Percentiles rank a stretch among this genome's conserved stretches.
phyloP scores from a whole-genome alignment of 768 basidiomycete genomes.

The Chalciporus sphaerocephalus region DNA sequence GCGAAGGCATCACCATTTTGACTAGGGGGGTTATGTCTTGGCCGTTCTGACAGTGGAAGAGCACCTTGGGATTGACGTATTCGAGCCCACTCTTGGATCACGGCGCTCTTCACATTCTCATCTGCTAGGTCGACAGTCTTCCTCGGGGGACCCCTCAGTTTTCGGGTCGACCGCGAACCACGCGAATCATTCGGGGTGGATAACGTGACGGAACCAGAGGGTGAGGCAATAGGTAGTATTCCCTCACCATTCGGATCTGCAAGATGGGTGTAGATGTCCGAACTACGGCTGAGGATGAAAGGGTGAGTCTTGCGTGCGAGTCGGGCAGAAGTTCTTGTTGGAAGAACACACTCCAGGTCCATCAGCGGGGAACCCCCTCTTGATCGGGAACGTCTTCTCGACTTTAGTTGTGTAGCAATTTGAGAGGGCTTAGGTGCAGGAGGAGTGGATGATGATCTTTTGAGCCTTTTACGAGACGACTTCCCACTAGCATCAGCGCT shows the following conservation, averaged over 20 bases:
- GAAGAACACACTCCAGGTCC: slow-evolving; percentile 1
- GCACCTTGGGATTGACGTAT: slow-evolving; percentile 27
- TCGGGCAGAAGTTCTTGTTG: slow-evolving; percentile 20
- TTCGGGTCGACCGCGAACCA: slow-evolving; percentile 5
- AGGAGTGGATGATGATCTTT: slow-evolving; percentile 20
- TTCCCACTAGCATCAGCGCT: slow-evolving; percentile 1
- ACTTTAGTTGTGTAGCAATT: slow-evolving; percentile 3
- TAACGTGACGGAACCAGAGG: not conserved
- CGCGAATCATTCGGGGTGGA: slow-evolving; percentile 1
- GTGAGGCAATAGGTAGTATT: slow-evolving; percentile 8
- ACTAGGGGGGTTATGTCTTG: slow-evolving; percentile 1
- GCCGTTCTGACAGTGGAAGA: slow-evolving; percentile 12
- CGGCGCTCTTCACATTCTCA: slow-evolving; percentile 16
- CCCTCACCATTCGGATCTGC: slow-evolving; percentile 18
- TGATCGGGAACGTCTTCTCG: slow-evolving; percentile 16
- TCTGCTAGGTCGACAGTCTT: slow-evolving; percentile 16
- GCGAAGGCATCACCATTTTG: not conserved
- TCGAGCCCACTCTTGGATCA: slow-evolving; percentile 31
- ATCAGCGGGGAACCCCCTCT: slow-evolving; percentile 13
- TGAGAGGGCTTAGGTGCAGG: slow-evolving; percentile 11
- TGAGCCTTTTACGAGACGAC: slow-evolving; percentile 19
- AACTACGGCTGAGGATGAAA: slow-evolving; percentile 9
- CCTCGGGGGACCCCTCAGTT: slow-evolving; percentile 15
- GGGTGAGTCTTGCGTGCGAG: slow-evolving; percentile 18
- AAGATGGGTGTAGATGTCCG: slow-evolving; percentile 29